Percentiles rank a stretch among this genome's conserved stretches.
Conservation (phyloP, 1,284 basidiomycete species). For the Microbotryomycetes sp. region DNA sequence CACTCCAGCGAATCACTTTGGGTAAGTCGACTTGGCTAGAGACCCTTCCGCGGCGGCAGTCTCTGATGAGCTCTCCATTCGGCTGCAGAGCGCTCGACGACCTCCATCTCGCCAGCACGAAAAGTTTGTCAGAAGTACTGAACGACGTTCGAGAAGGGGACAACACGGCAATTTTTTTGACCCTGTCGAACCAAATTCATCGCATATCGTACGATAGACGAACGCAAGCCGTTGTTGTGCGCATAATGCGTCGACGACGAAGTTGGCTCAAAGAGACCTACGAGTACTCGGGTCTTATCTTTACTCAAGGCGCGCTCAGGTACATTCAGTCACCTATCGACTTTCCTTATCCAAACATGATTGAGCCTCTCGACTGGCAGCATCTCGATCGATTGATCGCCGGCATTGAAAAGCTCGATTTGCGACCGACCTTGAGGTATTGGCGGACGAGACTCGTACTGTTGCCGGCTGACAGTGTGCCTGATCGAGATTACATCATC, state of each 20-base stretch:
- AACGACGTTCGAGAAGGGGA: conserved; percentile 32
- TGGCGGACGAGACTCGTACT: conserved; percentile 95
- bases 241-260: conserved; percentile 74
- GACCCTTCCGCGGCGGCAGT: not conserved
- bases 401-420: conserved; percentile 36
- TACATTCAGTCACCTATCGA: conserved; percentile 55
- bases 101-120: conserved; percentile 23
- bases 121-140: conserved; percentile 29
- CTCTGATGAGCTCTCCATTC: not conserved
- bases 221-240: conserved; percentile 79
- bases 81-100: conserved; percentile 15
- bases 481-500: conserved; percentile 48
- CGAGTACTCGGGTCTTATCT: conserved; percentile 81
- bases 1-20: conserved; percentile 31
- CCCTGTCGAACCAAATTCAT: conserved; percentile 93
- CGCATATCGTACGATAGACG: conserved; percentile 70
- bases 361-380: conserved; percentile 41
- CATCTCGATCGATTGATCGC: conserved; percentile 45
- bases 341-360: conserved; percentile 30
- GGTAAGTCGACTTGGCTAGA: not conserved
- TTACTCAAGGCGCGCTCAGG: conserved; percentile 76
- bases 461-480: conserved; percentile 71
- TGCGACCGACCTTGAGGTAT: conserved; percentile 48
- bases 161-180: conserved; percentile 65
- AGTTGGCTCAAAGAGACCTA: conserved; percentile 56